Conservation (phyloP, 306 rosid species). For the Cicer judaicum region DNA sequence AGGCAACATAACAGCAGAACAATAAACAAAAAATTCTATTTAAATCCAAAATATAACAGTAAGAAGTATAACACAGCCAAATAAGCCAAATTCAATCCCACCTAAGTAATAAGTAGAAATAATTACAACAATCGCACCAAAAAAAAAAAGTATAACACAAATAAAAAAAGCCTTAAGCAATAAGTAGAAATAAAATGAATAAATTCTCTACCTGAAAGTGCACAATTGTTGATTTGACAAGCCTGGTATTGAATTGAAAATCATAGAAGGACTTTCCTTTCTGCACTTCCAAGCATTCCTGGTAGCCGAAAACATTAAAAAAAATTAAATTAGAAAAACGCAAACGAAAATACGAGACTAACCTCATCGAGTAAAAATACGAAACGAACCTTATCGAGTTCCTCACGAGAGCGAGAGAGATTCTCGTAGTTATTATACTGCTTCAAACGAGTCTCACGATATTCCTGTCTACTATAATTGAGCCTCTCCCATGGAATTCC, state of each 20-base stretch:
- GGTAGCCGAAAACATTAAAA: not conserved
- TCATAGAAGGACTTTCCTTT: conserved; percentile 76
- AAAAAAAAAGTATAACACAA: not conserved
- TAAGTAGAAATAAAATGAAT: not conserved
- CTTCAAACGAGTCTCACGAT: conserved; percentile 78
- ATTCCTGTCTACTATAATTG: conserved; percentile 66
- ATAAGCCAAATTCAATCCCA: not conserved
- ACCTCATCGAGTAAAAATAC: conserved; percentile 59
- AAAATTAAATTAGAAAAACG: not conserved
- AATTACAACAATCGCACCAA: too few species aligned
- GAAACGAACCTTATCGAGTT: conserved; percentile 62
- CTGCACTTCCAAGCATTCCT: conserved; percentile 80
- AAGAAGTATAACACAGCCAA: not conserved
- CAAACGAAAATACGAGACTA: not conserved
- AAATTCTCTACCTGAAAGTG: conserved; percentile 87
- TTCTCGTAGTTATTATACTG: conserved; percentile 83
- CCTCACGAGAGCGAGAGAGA: conserved; percentile 60
- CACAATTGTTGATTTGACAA: conserved; percentile 83
- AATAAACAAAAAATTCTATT: conserved; percentile 14
- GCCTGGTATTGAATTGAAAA: conserved; percentile 90
- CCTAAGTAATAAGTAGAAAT: not conserved
- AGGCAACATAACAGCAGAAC: conserved; percentile 2
- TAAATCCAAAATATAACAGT: not conserved
- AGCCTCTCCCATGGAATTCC: conserved; percentile 98
- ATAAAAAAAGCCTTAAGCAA: conserved; percentile 19